A percentile compares a stretch with the other conserved stretches of the same genome.
Evolutionary conservation across 805 yeast species (phyloP).

Genomic region (Ogataea angusta): DNA sequence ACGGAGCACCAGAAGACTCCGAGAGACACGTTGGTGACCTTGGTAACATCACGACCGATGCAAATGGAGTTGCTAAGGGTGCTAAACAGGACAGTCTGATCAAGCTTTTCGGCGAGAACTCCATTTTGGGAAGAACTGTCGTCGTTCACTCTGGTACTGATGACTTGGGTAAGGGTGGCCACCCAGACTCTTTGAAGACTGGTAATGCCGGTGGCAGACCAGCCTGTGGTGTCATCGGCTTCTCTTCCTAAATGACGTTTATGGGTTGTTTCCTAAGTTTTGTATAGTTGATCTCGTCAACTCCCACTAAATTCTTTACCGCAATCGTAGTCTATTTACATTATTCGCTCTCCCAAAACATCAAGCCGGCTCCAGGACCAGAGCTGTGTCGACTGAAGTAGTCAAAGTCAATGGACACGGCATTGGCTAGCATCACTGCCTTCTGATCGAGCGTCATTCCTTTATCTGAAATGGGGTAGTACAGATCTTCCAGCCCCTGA

Average conservation of each 20-base stretch:
- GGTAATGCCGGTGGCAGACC: constrained; percentile 98
- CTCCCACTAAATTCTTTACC: neutral
- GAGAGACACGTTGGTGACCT: constrained; percentile 91
- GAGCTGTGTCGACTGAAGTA: constrained; percentile 91
- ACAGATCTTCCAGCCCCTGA: constrained; percentile 50
- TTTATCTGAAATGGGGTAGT: constrained; percentile 41
- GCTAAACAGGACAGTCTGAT: constrained; percentile 71
- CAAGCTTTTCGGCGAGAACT: constrained; percentile 81
- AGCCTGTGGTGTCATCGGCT: constrained; percentile 97
- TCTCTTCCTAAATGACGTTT: constrained; percentile 40
- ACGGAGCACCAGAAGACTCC: constrained; percentile 88
- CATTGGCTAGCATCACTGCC: constrained; percentile 81
- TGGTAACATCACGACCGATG: constrained; percentile 90
- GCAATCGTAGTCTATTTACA: neutral
- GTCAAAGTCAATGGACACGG: constrained; percentile 92
- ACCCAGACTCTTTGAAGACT: constrained; percentile 86
- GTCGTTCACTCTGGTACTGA: constrained; percentile 92
- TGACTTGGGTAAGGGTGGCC: constrained; percentile 93
- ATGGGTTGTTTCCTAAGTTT: neutral
- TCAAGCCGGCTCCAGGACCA: constrained; percentile 48
- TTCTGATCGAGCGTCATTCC: constrained; percentile 72
- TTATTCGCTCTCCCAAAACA: constrained; percentile 20
- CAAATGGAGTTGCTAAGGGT: constrained; percentile 89
- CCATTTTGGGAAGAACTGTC: constrained; percentile 91
- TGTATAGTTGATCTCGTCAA: neutral